phyloP scores from a whole-genome alignment of 2,329 filamentous ascomycete species.

The Paradendryphiella salina region DNA sequence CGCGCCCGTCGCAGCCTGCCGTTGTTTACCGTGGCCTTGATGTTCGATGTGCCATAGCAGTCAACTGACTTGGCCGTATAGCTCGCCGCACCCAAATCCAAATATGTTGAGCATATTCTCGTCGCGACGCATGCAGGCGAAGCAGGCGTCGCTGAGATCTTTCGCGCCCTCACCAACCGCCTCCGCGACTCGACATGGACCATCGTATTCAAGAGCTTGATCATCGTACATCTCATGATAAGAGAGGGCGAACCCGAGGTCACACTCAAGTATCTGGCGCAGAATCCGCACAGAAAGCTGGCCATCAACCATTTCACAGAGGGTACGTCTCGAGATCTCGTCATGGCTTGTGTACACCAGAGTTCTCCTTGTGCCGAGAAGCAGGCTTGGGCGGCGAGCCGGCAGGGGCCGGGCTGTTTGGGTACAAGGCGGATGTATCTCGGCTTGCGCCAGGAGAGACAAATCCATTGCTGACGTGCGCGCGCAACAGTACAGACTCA shows the following conservation, averaged over 20 bases:
- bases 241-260: slow-evolving; percentile 89
- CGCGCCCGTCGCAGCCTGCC: slow-evolving; percentile 6
- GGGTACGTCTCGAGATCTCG: slow-evolving; percentile 60
- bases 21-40: not conserved
- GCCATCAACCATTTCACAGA: slow-evolving; percentile 91
- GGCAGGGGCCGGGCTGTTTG: not conserved
- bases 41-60: slow-evolving; percentile 15
- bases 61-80: slow-evolving; percentile 46
- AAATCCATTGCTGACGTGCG: slow-evolving; percentile 43
- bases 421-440: not conserved
- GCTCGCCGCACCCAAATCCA: slow-evolving; percentile 96
- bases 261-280: slow-evolving; percentile 80
- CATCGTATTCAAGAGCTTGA: slow-evolving; percentile 97
- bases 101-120: slow-evolving; percentile 98
- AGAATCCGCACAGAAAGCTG: slow-evolving; percentile 74
- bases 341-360: not conserved
- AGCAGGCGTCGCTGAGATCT: slow-evolving; percentile 92
- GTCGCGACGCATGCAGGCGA: slow-evolving; percentile 94
- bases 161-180: slow-evolving; percentile 84
- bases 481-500: slow-evolving; percentile 81
- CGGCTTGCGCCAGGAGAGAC: not conserved
- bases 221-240: slow-evolving; percentile 96
- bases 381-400: slow-evolving; percentile 3
- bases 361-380: slow-evolving; percentile 2
- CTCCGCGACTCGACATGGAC: slow-evolving; percentile 98